Evolutionary conservation across 345 rosid genomes (phyloP).

Genomic region (Turnera subulata): DNA sequence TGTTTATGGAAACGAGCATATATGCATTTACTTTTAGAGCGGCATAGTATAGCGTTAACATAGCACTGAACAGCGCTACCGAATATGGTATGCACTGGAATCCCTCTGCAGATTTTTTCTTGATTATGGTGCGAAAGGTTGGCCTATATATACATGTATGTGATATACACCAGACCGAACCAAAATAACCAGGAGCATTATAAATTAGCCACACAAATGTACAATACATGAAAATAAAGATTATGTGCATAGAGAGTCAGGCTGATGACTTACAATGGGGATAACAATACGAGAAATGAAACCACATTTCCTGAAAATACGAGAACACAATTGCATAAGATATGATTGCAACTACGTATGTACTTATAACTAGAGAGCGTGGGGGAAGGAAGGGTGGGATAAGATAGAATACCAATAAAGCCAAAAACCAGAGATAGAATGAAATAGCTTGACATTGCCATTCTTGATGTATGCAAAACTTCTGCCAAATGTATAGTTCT

Average conservation of each 20-base stretch:
- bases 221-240: too few relatives aligned
- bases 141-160: not conserved
- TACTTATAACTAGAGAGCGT: not conserved
- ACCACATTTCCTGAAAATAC: not conserved
- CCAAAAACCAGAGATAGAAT: not conserved
- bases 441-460: too few relatives aligned
- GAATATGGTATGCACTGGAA: not conserved
- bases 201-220: too few relatives aligned
- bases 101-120: not conserved
- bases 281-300: not conserved
- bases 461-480: too few relatives aligned
- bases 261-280: not conserved
- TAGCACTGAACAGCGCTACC: not conserved
- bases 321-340: not conserved
- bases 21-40: not conserved
- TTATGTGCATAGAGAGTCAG: not conserved
- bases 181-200: not conserved
- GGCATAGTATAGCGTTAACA: not conserved
- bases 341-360: not conserved
- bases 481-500: too few relatives aligned
- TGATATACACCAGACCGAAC: not conserved
- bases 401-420: not conserved
- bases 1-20: not conserved
- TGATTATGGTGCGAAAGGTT: not conserved
- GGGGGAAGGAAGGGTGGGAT: not conserved